A percentile compares a stretch with the other conserved stretches of the same genome.
phyloP scores from a whole-genome alignment of 495 filamentous ascomycete genomes.

The Talaromyces thailandensis region DNA sequence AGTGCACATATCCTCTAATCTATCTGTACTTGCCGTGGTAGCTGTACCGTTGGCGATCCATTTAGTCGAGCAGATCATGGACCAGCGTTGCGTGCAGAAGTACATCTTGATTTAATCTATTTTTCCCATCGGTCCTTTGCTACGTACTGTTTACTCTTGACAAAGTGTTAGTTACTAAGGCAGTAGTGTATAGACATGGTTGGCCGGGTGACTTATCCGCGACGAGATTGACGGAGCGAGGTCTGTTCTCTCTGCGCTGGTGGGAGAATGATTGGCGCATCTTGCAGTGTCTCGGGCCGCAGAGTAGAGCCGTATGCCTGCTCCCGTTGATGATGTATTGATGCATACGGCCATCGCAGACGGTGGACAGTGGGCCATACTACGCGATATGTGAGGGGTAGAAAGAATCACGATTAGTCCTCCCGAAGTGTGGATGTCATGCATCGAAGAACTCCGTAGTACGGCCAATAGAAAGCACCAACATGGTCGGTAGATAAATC shows the following conservation, averaged over 20 bases:
- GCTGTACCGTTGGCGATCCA: background rate
- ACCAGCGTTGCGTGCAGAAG: background rate
- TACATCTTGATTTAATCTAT: background rate
- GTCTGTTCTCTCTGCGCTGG: background rate
- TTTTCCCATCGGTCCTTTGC: background rate
- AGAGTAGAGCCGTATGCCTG: background rate
- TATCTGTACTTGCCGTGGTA: background rate
- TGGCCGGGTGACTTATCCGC: background rate
- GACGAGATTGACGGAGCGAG: too few relatives aligned
- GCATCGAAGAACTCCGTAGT: background rate
- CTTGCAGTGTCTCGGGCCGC: background rate
- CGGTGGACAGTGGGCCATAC: background rate
- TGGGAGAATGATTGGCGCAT: background rate
- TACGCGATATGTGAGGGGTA: background rate
- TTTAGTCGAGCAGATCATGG: conserved; percentile 1
- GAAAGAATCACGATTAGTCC: background rate
- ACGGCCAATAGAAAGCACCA: background rate
- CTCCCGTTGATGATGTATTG: background rate
- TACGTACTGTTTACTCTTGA: background rate
- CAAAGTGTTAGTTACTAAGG: too few relatives aligned
- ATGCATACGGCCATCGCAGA: background rate
- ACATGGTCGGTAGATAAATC: background rate
- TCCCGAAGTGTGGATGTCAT: background rate
- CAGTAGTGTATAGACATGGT: background rate
- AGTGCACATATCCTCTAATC: background rate